Conservation (phyloP, 768 basidiomycete genomes). For the Tulasnella sp. region DNA sequence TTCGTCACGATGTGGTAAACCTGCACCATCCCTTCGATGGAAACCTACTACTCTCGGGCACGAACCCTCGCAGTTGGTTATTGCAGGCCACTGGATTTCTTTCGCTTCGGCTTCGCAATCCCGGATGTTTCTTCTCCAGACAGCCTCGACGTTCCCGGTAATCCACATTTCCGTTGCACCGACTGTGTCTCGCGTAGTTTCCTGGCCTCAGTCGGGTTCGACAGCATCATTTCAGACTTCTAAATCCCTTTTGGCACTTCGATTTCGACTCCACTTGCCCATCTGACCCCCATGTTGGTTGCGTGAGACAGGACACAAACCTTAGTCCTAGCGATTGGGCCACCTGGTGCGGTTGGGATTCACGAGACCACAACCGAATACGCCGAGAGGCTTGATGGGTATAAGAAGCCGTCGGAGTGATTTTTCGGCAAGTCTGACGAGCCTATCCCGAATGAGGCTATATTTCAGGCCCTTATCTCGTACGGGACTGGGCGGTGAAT, state of each 20-base stretch:
- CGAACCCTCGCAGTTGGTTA: not conserved
- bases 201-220: not conserved
- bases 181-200: not conserved
- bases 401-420: slow-evolving; percentile 8
- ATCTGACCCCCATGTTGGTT: not conserved
- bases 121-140: not conserved
- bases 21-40: not conserved
- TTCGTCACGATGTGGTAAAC: not conserved
- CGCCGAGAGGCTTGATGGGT: not conserved
- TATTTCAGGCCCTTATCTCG: not conserved
- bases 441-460: slow-evolving; percentile 6
- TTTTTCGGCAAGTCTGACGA: not conserved
- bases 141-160: not conserved
- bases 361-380: not conserved
- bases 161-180: not conserved
- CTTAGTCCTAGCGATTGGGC: not conserved
- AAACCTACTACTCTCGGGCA: not conserved
- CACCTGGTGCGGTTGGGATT: not conserved
- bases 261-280: not conserved
- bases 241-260: not conserved
- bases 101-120: not conserved
- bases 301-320: not conserved
- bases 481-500: not conserved
- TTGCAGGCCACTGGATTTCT: not conserved
- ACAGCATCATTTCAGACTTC: not conserved